Conservation (phyloP, 2,329 filamentous ascomycete genomes). For the Juglanconis juglandina region DNA sequence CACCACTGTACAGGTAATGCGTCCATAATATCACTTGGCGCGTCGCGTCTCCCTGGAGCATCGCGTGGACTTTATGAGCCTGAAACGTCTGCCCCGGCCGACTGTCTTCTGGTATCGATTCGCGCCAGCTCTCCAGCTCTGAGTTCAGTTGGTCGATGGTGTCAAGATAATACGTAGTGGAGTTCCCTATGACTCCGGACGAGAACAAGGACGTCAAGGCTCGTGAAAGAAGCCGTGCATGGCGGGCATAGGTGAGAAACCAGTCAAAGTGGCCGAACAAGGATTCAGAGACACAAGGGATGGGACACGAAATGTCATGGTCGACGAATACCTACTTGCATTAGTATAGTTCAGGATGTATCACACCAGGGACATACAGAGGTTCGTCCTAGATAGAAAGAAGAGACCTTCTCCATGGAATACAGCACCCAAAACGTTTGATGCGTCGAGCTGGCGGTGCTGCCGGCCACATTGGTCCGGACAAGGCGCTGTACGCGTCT, state of each 20-base stretch:
- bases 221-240: slow-evolving; percentile 27
- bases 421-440: slow-evolving; percentile 29
- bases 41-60: slow-evolving; percentile 8
- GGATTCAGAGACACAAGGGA: slow-evolving; percentile 24
- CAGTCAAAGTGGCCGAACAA: slow-evolving; percentile 25
- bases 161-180: slow-evolving; percentile 24
- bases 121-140: slow-evolving; percentile 29
- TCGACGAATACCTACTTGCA: slow-evolving; percentile 27
- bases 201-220: slow-evolving; percentile 29
- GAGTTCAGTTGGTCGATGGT: slow-evolving; percentile 25
- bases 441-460: slow-evolving; percentile 21
- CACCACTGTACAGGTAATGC: slow-evolving; percentile 28
- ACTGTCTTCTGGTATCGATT: slow-evolving; percentile 23
- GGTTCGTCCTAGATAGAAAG: slow-evolving; percentile 29
- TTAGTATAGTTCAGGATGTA: background rate
- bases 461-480: slow-evolving; percentile 19
- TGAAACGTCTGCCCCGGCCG: slow-evolving; percentile 18
- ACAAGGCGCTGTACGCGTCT: slow-evolving; percentile 30
- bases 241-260: slow-evolving; percentile 25
- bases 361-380: slow-evolving; percentile 22
- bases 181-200: slow-evolving; percentile 24
- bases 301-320: slow-evolving; percentile 29
- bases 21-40: slow-evolving; percentile 19
- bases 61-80: slow-evolving; percentile 8
- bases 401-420: slow-evolving; percentile 25